phyloP scores from a whole-genome alignment of 1,139 yeast species.

The Citeromyces hawaiiensis region DNA sequence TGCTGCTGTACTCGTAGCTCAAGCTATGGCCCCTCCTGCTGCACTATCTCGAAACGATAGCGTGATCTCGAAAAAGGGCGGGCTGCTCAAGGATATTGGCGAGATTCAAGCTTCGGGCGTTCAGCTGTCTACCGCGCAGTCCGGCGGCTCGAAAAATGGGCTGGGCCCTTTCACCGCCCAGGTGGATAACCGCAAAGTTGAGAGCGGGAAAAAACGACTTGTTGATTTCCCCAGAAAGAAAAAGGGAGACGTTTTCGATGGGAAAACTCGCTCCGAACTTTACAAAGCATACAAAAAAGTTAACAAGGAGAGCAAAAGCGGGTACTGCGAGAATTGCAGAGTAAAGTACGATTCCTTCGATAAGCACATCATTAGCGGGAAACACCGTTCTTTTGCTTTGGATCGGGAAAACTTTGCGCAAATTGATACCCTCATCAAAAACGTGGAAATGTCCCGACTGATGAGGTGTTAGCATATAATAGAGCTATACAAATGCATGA shows the following conservation, averaged over 20 bases:
- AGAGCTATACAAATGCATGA: no score
- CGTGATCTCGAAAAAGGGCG: constrained; percentile 4
- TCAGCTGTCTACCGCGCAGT: constrained; percentile 14
- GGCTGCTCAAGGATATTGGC: constrained; percentile 16
- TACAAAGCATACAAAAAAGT: constrained; percentile 17
- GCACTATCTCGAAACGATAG: constrained; percentile 3
- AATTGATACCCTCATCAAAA: constrained; percentile 48
- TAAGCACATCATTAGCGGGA: constrained; percentile 56
- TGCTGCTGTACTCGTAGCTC: not conserved
- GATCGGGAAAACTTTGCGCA: constrained; percentile 61
- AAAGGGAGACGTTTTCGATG: constrained; percentile 2
- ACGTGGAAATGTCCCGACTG: not conserved
- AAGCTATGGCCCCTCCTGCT: constrained; percentile 2
- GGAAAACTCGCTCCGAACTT: constrained; percentile 8
- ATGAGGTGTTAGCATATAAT: not conserved
- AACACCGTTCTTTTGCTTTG: constrained; percentile 73
- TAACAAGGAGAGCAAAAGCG: constrained; percentile 26
- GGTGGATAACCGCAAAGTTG: constrained; percentile 44
- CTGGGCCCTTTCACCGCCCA: constrained; percentile 56
- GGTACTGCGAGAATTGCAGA: constrained; percentile 91
- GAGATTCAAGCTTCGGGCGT: constrained; percentile 79
- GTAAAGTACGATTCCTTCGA: constrained; percentile 73
- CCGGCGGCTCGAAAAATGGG: constrained; percentile 27
- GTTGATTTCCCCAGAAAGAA: constrained; percentile 9
- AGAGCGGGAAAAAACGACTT: constrained; percentile 13